Base-by-base conservation (phyloP, 2,329 filamentous ascomycete genomes). In the Verticillium nubilum region DNA sequence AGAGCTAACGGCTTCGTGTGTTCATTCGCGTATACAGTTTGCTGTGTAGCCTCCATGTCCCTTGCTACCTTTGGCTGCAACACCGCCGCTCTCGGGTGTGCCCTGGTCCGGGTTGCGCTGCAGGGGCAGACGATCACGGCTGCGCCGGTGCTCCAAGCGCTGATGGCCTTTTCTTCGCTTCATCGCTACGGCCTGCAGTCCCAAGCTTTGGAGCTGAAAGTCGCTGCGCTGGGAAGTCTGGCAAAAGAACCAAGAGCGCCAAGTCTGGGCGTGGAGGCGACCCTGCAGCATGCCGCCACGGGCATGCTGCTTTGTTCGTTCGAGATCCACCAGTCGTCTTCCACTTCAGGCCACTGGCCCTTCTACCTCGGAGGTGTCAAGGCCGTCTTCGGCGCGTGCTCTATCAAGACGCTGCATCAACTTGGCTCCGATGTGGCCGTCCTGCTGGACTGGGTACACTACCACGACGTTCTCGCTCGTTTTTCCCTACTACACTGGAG, bases 231-330 rank as follows among this genome's bases (percentile, higher is more conserved):
- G 1, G 54, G 58, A 1, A 60, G 59, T 4, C 62, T 72, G 9
- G 61, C 65, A 10, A 60, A 60, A 23, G 66, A 66, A 12, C 63
- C 67, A 6, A 59, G 64, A 7, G 59, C 60, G 28, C 65, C 56
- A 3, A 58, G 64, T 4, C 28, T 58, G 2, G n/a, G 57, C 1
- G 62, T 64, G 23, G 62, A 55, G 25, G 67, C 68, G 12, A 57
- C 29, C 29, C 29, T 66, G 19, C 70, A 68, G 19, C 70, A 71
- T 47, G 61, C 70, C 10, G 68, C 69, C 15, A 62, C 70, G 2
- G 68, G 63, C n/a, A 71, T 72, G 69, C 57, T 70, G 6, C 60
- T 72, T 1, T 67, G 66, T 28, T 61, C 65, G 2, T 70, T 69
- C 33, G 70, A 72, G 62, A 69, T 67, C 26, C 60, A 68, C 12